Evolutionary conservation across 257 asterid genomes (phyloP).

Genomic region (Ilex aquifolium): DNA sequence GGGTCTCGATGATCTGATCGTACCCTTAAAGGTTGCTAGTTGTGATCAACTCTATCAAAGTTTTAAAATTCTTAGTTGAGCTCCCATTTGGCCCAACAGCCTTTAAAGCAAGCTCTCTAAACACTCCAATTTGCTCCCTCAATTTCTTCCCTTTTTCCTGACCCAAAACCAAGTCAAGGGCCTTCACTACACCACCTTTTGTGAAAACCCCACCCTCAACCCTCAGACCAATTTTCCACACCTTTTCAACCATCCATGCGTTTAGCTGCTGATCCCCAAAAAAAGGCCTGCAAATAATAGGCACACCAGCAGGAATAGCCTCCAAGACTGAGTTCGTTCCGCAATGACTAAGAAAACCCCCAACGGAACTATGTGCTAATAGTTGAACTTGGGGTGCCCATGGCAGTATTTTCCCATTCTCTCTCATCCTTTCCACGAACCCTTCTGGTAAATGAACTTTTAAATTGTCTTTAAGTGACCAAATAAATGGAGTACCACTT

Average conservation of each 20-base stretch:
- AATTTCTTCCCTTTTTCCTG: constrained; percentile 23
- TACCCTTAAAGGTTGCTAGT: no score
- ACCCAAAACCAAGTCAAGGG: constrained; percentile 31
- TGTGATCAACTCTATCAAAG: constrained; percentile 24
- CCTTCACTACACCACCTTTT: constrained; percentile 11
- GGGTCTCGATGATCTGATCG: no score
- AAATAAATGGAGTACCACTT: constrained; percentile 39
- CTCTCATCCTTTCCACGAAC: constrained; percentile 32
- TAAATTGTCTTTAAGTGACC: constrained; percentile 47
- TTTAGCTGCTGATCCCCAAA: constrained; percentile 56
- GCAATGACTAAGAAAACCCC: constrained; percentile 44
- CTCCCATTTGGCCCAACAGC: constrained; percentile 45
- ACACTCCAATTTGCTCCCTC: constrained; percentile 24
- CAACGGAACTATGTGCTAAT: constrained; percentile 35
- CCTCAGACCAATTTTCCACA: constrained; percentile 49
- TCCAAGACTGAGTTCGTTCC: constrained; percentile 60
- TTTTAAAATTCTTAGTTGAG: constrained; percentile 32
- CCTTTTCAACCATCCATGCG: constrained; percentile 40
- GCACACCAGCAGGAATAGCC: constrained; percentile 44
- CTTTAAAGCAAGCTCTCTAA: constrained; percentile 24
- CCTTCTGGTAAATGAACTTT: constrained; percentile 19
- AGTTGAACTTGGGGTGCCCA: constrained; percentile 57
- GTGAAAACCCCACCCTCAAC: constrained; percentile 41
- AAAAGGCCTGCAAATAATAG: constrained; percentile 50
- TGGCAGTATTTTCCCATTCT: constrained; percentile 34